Base-by-base conservation (phyloP, 495 filamentous ascomycete species). In the Margaritispora aquatica region DNA sequence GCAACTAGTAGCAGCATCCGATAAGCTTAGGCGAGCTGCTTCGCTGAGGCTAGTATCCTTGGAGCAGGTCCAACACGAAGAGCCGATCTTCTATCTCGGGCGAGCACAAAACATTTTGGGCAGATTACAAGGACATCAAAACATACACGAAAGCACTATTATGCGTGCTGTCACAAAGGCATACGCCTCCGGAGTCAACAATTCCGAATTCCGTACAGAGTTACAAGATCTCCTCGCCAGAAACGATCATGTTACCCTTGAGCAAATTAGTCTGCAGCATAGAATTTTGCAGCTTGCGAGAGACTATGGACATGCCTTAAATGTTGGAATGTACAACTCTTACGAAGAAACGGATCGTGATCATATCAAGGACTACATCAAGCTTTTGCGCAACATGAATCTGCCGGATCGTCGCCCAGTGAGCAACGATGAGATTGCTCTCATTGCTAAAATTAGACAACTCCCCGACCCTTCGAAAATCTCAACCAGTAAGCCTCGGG, bases 31-130 rank as follows among this genome's bases (percentile, higher is more conserved):
- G 51, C 71, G 64, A 54, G 72, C 78, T 21, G 69, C 74, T 13
- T 76, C 76, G 0, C 49, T 82, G 1, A 78, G 80, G 60, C 54
- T 82, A 22, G 53, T 73, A 47, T 61, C 71, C n/a, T 71, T 82
- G 13, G 63, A 73, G 23, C 79, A 83, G 54, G 67, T 68, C 9
- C 74, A 66, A 26, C 61, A 74, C 55, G 81, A 84, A 60, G 64
- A 76, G 1, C 70, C 75, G 0, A 21, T 68, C 10, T 63, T 66
- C 34, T 84, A 83, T 58, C 62, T 73, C 41, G 47, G 47, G 15
- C 73, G 79, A 55, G 69, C 73, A n/a, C 41, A 47, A 15, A 69
- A 60, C 57, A 57, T 82, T 17, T 52, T 76, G 4, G 19, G 62
- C 1, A 71, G 74, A 0, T 60, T 83, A 2, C 63, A 61, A 4